Evolutionary conservation across 192 early-diverging fungal species (phyloP).

Genomic region (Gaertneriomyces sp.): DNA sequence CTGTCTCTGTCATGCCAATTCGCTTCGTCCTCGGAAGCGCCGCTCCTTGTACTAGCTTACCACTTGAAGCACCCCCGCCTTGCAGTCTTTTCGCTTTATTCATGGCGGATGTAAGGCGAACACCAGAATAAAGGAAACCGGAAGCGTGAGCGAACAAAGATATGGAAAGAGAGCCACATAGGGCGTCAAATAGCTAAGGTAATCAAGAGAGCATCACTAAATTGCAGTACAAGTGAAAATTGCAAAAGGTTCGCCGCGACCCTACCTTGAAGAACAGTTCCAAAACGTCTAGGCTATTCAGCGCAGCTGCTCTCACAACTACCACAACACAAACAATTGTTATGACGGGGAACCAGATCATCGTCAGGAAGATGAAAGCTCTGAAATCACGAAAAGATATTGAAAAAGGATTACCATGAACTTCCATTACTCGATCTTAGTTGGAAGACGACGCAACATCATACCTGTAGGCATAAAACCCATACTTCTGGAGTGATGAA

Average conservation of each 20-base stretch:
- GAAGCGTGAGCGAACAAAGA: conserved; percentile 5
- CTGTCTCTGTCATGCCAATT: conserved; percentile 3
- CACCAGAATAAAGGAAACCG: conserved; percentile 9
- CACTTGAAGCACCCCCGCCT: neutral
- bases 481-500: neutral
- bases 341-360: conserved; percentile 12
- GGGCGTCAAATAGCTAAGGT: conserved; percentile 1
- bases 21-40: neutral
- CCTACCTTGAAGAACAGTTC: conserved; percentile 7
- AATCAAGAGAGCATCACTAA: neutral
- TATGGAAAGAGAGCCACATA: conserved; percentile 6
- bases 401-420: neutral
- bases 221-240: neutral
- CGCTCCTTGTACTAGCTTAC: neutral
- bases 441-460: neutral
- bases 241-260: neutral
- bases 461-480: neutral
- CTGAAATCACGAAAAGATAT: neutral
- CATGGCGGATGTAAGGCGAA: conserved; percentile 1
- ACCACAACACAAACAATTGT: conserved; percentile 2
- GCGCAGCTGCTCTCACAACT: conserved; percentile 4
- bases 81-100: conserved; percentile 7
- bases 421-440: neutral
- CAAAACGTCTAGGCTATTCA: conserved; percentile 5
- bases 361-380: conserved; percentile 11